These are phyloP conservation scores for Ampelocalamus luodianensis DNA, from an alignment of 176 grass and related monocot genomes.

Conservation along the genomic window DNA sequence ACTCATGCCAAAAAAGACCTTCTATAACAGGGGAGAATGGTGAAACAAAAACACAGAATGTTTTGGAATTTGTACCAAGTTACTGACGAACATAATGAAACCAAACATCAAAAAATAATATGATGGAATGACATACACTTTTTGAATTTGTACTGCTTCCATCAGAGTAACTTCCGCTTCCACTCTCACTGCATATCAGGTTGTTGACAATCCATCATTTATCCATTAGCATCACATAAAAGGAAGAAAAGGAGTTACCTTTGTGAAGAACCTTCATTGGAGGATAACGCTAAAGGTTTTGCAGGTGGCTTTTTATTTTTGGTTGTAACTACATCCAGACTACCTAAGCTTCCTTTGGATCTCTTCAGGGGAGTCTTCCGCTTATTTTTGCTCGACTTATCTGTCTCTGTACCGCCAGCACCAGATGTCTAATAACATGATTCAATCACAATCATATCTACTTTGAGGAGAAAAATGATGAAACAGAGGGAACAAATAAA, in stretches of 20 bases:
- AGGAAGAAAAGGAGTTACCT: conserved; percentile 48
- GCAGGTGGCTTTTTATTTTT: conserved; percentile 50
- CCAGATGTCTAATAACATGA: conserved; percentile 54
- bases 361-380: conserved; percentile 52
- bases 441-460: conserved; percentile 32
- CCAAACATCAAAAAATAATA: conserved; percentile 22
- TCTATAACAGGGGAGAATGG: conserved; percentile 11
- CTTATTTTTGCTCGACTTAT: conserved; percentile 61
- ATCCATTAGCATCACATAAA: conserved; percentile 16
- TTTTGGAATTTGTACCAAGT: conserved; percentile 26
- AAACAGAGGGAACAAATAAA: conserved; percentile 19
- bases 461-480: conserved; percentile 13
- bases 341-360: conserved; percentile 68
- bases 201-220: conserved; percentile 15
- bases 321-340: conserved; percentile 48
- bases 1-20: conserved; percentile 30
- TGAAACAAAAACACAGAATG: conserved; percentile 20
- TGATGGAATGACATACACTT: conserved; percentile 53
- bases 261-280: conserved; percentile 63
- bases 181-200: conserved; percentile 59
- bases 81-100: neutral
- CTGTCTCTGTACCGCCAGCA: conserved; percentile 52
- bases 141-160: conserved; percentile 67
- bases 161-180: conserved; percentile 61
- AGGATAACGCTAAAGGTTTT: conserved; percentile 56